Base-by-base conservation (phyloP, 352 stramenopile species). In the Plasmopara viticola region DNA sequence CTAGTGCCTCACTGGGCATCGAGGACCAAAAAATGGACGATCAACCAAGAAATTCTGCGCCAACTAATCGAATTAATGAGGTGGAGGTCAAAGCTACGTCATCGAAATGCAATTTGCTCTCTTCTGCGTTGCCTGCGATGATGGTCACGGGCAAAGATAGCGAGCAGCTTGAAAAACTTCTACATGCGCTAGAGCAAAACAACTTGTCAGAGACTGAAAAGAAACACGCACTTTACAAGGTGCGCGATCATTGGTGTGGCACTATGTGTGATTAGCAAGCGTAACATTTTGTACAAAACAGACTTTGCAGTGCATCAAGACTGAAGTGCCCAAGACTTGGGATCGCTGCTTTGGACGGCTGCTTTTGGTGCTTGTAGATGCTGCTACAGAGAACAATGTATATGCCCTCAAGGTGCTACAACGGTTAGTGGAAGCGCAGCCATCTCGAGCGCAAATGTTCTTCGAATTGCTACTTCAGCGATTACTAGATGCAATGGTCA, bases 381-480 rank as follows among this genome's bases (percentile, higher is more conserved):
- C 57, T 42, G 70, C 65, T 1, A 72, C 61, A 7, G 71, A 84
- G 12, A 68, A 69, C 1, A 68, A 84, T 29, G 55, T 71, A 9
- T 68, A 68, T 14, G 74, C 74, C 0, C 56, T 88, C n/a, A 80
- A 78, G 15, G 67, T 86, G 38, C 43, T 90, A 0, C 62, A 77
- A 35, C 56, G 54, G 10, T 51, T 90, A 14, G 60, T 90, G 6
- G 47, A 66, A 35, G 48, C 53, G 14, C 74, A 84, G 29, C 52
- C 62, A 10, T 51, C 54, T 31, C 77, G 71, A 6, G 62, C 66
- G 0, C 58, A 86, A 48, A 64, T 70, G 47, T 86, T 78, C 56
- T 69, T 81, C 30, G 66, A 84, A 31, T 58, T 74, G n/a, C 74
- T 90, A 51, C 51, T 87, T 14, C 48, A 78, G 28, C 72, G 74